Base-by-base conservation (phyloP, 2,329 filamentous ascomycete genomes). In the Ophiostoma ips region DNA sequence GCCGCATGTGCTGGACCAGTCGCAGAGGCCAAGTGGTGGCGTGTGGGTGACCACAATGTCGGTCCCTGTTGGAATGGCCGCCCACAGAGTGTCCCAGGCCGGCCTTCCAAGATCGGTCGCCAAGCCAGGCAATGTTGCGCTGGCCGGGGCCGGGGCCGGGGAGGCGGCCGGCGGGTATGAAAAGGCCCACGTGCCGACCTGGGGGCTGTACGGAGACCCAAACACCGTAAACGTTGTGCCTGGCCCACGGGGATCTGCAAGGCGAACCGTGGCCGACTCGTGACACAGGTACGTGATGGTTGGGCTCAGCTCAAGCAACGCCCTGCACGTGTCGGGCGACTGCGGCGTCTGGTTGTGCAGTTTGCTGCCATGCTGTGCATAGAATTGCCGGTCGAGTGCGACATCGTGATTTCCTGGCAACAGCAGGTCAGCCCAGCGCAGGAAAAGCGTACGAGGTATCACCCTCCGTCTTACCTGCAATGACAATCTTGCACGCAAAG, bases 351-450 rank as follows among this genome's bases (percentile, higher is more conserved):
- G 71, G 58, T 76, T 79, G 59, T 81, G 77, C 58, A 80, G 77
- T 48, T 67, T 66, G 1, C 60, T 57, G 1, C 73, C 72, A 56
- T 79, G 69, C 37, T 73, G 61, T 9, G 64, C 57, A 60, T 79
- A 82, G 61, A 84, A 86, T 3, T 68, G 60, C n/a, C 66, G 57
- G 58, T 87, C 83, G 7, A 88, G 72, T 0, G 81, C 83, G 46
- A 84, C 69, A 59, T 88, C 84, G 63, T 88, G 84, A 60, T 88
- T 89, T 28, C 84, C 82, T 83, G 53, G 10, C n/a, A n/a, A 12
- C 24, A 28, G 24, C 24, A 8, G 5, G 24, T 28, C 24, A 28
- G 24, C 24, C 4, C n/a, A 8, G 12, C 35, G 15, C n/a, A n/a
- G n/a, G n/a, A n/a, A n/a, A n/a, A n/a, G n/a, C n/a, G n/a, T n/a